Conservation (phyloP, 2,329 filamentous ascomycete genomes). For the Colletotrichum brevisporum region DNA sequence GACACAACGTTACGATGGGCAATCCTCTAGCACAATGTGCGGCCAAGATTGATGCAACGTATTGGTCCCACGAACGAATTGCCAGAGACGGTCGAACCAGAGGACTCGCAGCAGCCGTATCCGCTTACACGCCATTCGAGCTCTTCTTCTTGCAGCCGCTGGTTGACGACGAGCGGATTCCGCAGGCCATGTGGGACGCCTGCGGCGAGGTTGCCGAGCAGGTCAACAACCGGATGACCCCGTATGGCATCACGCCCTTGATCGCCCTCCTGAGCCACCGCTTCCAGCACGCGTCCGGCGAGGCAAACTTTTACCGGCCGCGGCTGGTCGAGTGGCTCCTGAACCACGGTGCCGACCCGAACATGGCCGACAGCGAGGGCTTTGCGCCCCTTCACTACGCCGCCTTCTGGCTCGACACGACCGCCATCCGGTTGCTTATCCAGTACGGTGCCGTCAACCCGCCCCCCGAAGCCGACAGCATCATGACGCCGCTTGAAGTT, state of each 20-base stretch:
- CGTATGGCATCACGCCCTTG: neutral
- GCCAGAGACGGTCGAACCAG: neutral
- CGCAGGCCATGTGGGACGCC: conserved; percentile 14
- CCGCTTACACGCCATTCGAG: conserved; percentile 18
- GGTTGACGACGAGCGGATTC: conserved; percentile 20
- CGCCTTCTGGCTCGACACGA: conserved; percentile 29
- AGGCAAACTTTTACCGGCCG: conserved; percentile 24
- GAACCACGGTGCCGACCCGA: conserved; percentile 23
- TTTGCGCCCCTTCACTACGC: conserved; percentile 29
- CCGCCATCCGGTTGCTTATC: conserved; percentile 15
- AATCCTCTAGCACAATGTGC: neutral
- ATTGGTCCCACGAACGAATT: neutral
- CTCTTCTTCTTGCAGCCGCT: conserved; percentile 30
- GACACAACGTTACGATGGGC: neutral
- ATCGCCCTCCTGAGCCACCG: conserved; percentile 27
- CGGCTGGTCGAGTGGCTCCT: conserved; percentile 26
- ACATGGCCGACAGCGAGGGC: conserved; percentile 20
- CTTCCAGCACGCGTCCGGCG: conserved; percentile 14
- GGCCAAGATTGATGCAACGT: neutral
- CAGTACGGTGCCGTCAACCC: conserved; percentile 5
- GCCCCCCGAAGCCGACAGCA: no score
- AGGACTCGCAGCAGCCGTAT: no score
- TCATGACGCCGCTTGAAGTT: conserved; percentile 2
- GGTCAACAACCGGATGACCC: neutral
- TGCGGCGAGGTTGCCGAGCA: neutral